Conservation (phyloP, 139 green algal genomes). For the Coelastrella sp. region DNA sequence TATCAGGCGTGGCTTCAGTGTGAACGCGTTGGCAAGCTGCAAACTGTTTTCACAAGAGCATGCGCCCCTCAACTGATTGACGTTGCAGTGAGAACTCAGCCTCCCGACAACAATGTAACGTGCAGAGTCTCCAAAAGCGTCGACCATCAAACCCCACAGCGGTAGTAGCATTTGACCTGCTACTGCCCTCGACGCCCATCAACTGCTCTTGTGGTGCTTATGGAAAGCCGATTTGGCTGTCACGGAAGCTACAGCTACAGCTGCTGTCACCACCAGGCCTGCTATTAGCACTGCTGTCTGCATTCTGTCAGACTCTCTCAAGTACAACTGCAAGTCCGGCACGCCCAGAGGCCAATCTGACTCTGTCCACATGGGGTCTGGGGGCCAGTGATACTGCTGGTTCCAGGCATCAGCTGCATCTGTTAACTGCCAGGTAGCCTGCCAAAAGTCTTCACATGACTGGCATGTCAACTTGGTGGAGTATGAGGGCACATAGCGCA, state of each 20-base stretch:
- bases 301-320: slow-evolving; percentile 48
- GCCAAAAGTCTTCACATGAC: slow-evolving; percentile 40
- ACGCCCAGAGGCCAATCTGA: slow-evolving; percentile 72
- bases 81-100: no score
- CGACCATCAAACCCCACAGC: background rate
- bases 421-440: slow-evolving; percentile 38
- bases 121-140: no score
- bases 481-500: slow-evolving; percentile 71
- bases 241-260: slow-evolving; percentile 15
- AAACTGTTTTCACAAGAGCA: background rate
- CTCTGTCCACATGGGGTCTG: slow-evolving; percentile 78
- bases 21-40: background rate
- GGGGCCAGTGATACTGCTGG: slow-evolving; percentile 63
- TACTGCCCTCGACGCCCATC: background rate
- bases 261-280: slow-evolving; percentile 26
- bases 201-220: slow-evolving; percentile 18
- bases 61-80: background rate
- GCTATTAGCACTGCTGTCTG: slow-evolving; percentile 30
- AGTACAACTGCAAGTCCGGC: slow-evolving; percentile 66
- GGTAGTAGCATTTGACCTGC: background rate
- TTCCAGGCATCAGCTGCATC: slow-evolving; percentile 62
- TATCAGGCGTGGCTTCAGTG: background rate
- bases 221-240: background rate
- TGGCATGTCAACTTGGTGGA: slow-evolving; percentile 58
- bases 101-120: no score